Evolutionary conservation across 2,329 filamentous ascomycete species (phyloP), one percentile per base, ranked within the genome.

Genomic region (Cercospora sp.): DNA sequence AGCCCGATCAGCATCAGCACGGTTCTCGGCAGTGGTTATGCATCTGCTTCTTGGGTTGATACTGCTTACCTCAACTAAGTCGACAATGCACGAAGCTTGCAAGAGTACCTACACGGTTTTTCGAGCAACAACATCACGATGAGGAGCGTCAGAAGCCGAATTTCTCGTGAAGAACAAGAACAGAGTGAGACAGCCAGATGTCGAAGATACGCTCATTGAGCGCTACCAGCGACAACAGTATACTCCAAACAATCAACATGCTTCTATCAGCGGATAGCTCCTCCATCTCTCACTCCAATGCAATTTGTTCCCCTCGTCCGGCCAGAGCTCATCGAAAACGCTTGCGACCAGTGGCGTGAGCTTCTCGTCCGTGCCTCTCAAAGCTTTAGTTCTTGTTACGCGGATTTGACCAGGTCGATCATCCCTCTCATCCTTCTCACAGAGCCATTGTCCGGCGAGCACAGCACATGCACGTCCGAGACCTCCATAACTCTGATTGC

Each of bases 1-100:
- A 68, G 76, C 55, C 76, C 84, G 23, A 73, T 86, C 18, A 69
- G 72, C 4, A 85, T 86, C 63, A 73, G 74, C 3, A 79, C 75
- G 6, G 78, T 87, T 51, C 75, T 87, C 69, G 84, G 84, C 16
- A 80, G 76, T 61, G 74, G 75, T 23, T 84, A 83, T 64, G 74
- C 74, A 6, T 73, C 69, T 23, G 70, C 69, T 45, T 63, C 62
- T 12, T 85, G 81, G 79, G 81, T 83, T 60, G 83, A 85, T n/a
- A 36, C 28, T 13, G 16, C 28, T 13, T 59, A 13, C n/a, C 55
- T 59, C n/a, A 23, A 59, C 18, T 59, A 23, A 59, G 48, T 23
- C 12, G 12, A 7, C 4, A 23, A 13, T 7, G 13, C 18, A 48
- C 5, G 45, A 48, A 20, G 45, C 45, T 20, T 23, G 9, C 18